Base-by-base conservation (phyloP, 2,329 filamentous ascomycete species). In the Calycina herbarum region DNA sequence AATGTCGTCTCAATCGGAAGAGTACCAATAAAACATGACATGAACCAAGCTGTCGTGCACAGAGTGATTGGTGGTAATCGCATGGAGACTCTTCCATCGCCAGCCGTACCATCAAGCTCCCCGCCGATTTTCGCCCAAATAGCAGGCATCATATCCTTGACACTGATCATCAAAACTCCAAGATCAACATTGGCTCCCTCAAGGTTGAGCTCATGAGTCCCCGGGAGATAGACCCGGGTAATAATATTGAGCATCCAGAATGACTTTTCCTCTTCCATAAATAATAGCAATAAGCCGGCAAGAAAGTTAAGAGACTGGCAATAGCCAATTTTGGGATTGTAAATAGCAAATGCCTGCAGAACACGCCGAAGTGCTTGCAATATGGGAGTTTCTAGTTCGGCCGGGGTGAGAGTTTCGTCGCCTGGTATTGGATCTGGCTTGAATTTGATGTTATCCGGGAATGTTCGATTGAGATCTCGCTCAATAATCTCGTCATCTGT, bases 231-330 rank as follows among this genome's bases (percentile, higher is more conserved):
- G 11, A 90, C 86, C 51, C 90, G 87, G 0, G 94, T 97, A 72
- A 98, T 93, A 73, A 97, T 93, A 72, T 96, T 95, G 66, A 98
- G 85, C 75, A 98, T 86, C 86, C 94, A 93, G 75, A 98, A 98
- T 2, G 90, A 86, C 72, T 96, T 94, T 77, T 97, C 94, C 76
- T 97, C 94, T 3, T 85, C 86, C 74, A 97, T 88, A 76, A 98
- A 97, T 2, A 98, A 83, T 1, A 98, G 86, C 1, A 98, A 82
- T 62, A 98, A 84, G 3, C 94, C 94, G 4, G 94, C 93, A 61
- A 98, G 85, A 78, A 98, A 98, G 78, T 98, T 98, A 35, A 98
- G 86, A 24, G 92, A 96, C 77, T 98, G 94, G 75, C 94, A 98
- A 78, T 98, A 98, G 15, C 94, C 94, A 71, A 97, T 96, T 63